Percentiles rank a stretch among this genome's conserved stretches.
These are phyloP conservation scores for bread wheat (Triticum aestivum) DNA, from an alignment of 176 grass and related monocot species.

Conservation along the genomic window IWGSC_CS_RefSeq_v2.1 NC_057812.1:577304466-577304965, in stretches of 20 bases:
- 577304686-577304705: slow-evolving; percentile 77
- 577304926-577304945: too few species aligned
- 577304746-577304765: slow-evolving; percentile 90
- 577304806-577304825: slow-evolving; percentile 94
- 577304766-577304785: slow-evolving; percentile 87
- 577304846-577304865: slow-evolving; percentile 3
- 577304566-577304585: slow-evolving; percentile 74
- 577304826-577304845: slow-evolving; percentile 28
- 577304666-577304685: slow-evolving; percentile 85
- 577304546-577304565: slow-evolving; percentile 44
- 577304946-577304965: too few species aligned
- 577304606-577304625: slow-evolving; percentile 93
- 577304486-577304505: slow-evolving; percentile 34
- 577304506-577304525: slow-evolving; percentile 28
- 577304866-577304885: slow-evolving; percentile 16
- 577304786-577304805: slow-evolving; percentile 88
- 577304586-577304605: slow-evolving; percentile 97
- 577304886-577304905: neutral
- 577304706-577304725: slow-evolving; percentile 62
- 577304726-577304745: slow-evolving; percentile 68
- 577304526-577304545: slow-evolving; percentile 25
- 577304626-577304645: slow-evolving; percentile 91
- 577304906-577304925: slow-evolving; percentile 17
- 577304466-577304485: slow-evolving; percentile 51
- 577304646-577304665: slow-evolving; percentile 89